Base-by-base conservation (phyloP, 1,284 basidiomycete genomes). In the Sutorius eximius region DNA sequence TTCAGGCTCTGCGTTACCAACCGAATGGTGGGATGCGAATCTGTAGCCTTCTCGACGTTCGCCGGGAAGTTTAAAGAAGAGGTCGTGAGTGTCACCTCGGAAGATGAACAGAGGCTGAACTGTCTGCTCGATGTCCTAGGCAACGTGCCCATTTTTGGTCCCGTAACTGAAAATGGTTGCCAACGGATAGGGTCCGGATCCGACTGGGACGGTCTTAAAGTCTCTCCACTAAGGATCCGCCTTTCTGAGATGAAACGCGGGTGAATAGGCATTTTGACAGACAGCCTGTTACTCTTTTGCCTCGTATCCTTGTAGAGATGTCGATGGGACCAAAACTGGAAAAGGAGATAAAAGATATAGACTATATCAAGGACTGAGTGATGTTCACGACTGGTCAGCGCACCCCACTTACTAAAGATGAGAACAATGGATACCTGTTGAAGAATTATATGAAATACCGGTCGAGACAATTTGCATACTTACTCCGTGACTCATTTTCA, bases 311-410 rank as follows among this genome's bases (percentile, higher is more conserved):
- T 75, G 72, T 91, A 95, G 11, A 95, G 80, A 62, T 93, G 82
- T 18, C 84, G 82, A 70, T 96, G 93, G 0, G 92, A 92, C 80
- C 85, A 94, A 32, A 95, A 81, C 67, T 95, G 93, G 74, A 95
- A 96, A 47, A 93, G 64, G 33, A 95, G 79, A 68, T 93, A 94
- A 18, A 83, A 80, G 18, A 76, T 63, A 67, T 94, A 93, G 55
- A 87, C 86, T 88, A 58, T 22, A 33, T 38, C 18, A 18, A 50
- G 38, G 29, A 27, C 1, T 59, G 29, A 56, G 49, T 48, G 22
- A 34, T 49, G 11, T 52, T 29, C 32, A 16, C 32, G 33, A 11
- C 20, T 1, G n/a, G 32, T 6, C 24, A 6, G 24, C 33, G 18
- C 15, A 16, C n/a, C 29, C 16, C 5, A 71, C 79, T 62, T 62